A percentile compares a stretch with the other conserved stretches of the same genome.
phyloP scores from a whole-genome alignment of 805 yeast species.

The Teunomyces tritomae region DNA sequence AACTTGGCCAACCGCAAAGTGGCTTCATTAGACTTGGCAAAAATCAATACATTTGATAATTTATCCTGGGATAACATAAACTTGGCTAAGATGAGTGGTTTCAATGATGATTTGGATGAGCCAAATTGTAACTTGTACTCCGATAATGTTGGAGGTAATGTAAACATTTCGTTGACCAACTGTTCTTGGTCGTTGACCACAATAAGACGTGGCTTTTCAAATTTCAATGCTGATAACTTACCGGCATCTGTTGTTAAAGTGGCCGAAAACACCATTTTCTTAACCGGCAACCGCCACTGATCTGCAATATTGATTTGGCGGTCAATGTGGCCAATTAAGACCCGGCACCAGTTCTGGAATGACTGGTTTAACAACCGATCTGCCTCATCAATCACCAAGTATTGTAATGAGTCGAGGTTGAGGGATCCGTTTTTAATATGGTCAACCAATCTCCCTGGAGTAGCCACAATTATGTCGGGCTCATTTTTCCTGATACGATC shows the following conservation, averaged over 20 bases:
- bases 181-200: constrained; percentile 61
- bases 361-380: constrained; percentile 81
- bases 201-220: constrained; percentile 68
- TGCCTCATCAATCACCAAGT: constrained; percentile 76
- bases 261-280: constrained; percentile 83
- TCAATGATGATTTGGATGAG: constrained; percentile 42
- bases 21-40: constrained; percentile 80
- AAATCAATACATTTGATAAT: constrained; percentile 49
- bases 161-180: constrained; percentile 54
- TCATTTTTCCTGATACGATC: constrained; percentile 40
- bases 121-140: constrained; percentile 46
- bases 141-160: constrained; percentile 52
- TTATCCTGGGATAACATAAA: constrained; percentile 41
- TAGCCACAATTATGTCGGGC: constrained; percentile 68
- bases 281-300: constrained; percentile 37
- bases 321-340: constrained; percentile 41
- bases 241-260: constrained; percentile 93
- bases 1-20: constrained; percentile 76
- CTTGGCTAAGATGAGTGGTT: constrained; percentile 71
- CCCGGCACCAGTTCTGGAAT: constrained; percentile 88
- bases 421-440: constrained; percentile 50
- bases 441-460: constrained; percentile 85
- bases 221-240: constrained; percentile 67
- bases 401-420: constrained; percentile 52
- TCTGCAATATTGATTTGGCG: constrained; percentile 23